phyloP scores from a whole-genome alignment of 2,329 filamentous ascomycete species.

The Seiridium cupressi region DNA sequence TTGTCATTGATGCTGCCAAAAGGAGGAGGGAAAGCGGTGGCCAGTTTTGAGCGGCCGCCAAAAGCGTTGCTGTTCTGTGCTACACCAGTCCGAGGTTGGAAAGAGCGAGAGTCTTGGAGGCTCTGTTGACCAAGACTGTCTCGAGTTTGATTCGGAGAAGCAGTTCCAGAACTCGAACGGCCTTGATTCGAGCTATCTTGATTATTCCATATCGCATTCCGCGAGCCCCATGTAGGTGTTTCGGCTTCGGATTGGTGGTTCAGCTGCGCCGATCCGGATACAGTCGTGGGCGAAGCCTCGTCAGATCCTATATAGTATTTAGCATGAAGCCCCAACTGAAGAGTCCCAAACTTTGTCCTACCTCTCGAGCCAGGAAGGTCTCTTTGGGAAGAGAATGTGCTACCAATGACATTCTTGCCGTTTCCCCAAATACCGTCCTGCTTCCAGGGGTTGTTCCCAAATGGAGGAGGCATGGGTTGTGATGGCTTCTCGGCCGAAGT shows the following conservation, averaged over 20 bases:
- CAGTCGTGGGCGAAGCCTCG: slow-evolving; percentile 44
- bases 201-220: slow-evolving; percentile 57
- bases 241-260: slow-evolving; percentile 68
- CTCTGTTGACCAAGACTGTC: slow-evolving; percentile 40
- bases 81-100: slow-evolving; percentile 43
- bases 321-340: slow-evolving; percentile 7
- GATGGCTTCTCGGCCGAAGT: slow-evolving; percentile 2
- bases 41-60: slow-evolving; percentile 30
- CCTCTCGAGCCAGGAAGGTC: slow-evolving; percentile 47
- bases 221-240: slow-evolving; percentile 30
- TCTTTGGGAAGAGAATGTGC: slow-evolving; percentile 19
- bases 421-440: slow-evolving; percentile 6
- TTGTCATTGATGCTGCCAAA: neutral
- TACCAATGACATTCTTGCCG: slow-evolving; percentile 6
- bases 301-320: slow-evolving; percentile 30
- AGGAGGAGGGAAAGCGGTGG: neutral
- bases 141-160: slow-evolving; percentile 58
- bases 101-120: slow-evolving; percentile 45
- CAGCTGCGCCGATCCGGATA: slow-evolving; percentile 68
- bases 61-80: slow-evolving; percentile 34
- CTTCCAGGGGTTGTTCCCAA: slow-evolving; percentile 1
- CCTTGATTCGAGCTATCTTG: slow-evolving; percentile 40
- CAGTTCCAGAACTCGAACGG: slow-evolving; percentile 47
- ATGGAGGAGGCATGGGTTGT: slow-evolving; percentile 2
- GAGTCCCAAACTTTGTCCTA: slow-evolving; percentile 26